Evolutionary conservation across 2,329 filamentous ascomycete genomes (phyloP), one percentile per base, ranked within the genome.

Genomic region (Venturia effusa): DNA sequence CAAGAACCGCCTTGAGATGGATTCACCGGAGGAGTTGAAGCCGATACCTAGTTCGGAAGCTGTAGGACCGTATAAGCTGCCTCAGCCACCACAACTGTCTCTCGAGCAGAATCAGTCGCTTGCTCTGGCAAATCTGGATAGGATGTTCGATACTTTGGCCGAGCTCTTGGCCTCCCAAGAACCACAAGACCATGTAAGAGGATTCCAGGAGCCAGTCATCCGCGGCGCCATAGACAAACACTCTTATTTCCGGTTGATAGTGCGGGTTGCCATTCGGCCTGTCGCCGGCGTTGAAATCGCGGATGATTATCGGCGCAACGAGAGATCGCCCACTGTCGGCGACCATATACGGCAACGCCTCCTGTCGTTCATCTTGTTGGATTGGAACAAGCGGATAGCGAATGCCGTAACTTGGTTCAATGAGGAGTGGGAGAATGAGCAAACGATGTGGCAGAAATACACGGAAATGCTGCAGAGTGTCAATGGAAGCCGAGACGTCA

Each of bases 341-440:
- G 63, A 64, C 40, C 30, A 51, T 39, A 27, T 61, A 5, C 63
- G 63, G 19, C 63, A 64, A 45, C 57, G 45, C 15, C 59, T 64
- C 15, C 43, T 64, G 11, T 59, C 64, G 27, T 64, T 41, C 48
- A 62, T 64, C 27, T 32, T 64, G 22, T 5, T n/a, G 17, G 59
- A 64, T 27, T 64, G 63, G 77, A 86, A 93, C 63, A 87, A 84
- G 67, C 87, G 94, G 54, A 92, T 97, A 67, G 92, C 95, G 68
- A 84, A 94, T 27, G 93, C 92, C 1, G 91, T 97, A 61, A 87
- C 88, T 8, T 99, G 94, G 94, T 81, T 99, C 19, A 96, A 88
- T 69, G 94, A 99, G 74, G 94, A 99, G 76, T 99, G 94, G 93
- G 97, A 96, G 75, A 95, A 92, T 70, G 93, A 97, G 73, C 86